A percentile compares a stretch with the other conserved stretches of the same genome.
These are phyloP conservation scores for Chenopodium quinoa DNA, from an alignment of 148 eudicot species.

Conservation along the genomic window DNA sequence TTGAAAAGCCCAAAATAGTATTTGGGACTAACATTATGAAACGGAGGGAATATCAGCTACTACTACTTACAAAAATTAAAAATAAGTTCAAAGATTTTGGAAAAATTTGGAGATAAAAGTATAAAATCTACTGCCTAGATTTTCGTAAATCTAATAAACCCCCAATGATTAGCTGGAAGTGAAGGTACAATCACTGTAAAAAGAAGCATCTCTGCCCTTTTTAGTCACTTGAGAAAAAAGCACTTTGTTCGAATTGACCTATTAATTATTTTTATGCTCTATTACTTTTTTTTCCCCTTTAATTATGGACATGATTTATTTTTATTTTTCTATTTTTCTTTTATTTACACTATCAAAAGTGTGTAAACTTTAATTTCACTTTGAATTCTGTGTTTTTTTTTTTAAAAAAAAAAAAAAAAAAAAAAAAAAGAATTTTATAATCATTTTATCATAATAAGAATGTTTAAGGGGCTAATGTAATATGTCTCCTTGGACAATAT, in stretches of 20 bases:
- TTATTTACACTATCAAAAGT: background rate
- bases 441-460: too few relatives aligned
- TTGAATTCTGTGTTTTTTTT: background rate
- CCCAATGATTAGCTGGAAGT: slow-evolving; percentile 16
- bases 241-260: background rate
- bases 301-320: background rate
- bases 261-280: background rate
- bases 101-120: background rate
- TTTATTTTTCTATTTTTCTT: background rate
- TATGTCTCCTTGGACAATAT: too few relatives aligned
- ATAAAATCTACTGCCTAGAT: background rate
- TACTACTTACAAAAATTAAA: too few relatives aligned
- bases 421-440: background rate
- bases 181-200: background rate
- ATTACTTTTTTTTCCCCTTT: too few relatives aligned
- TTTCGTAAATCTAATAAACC: slow-evolving; percentile 1
- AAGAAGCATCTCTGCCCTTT: slow-evolving; percentile 16
- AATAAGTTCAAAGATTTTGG: background rate
- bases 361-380: background rate
- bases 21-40: too few relatives aligned
- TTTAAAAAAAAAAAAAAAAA: too few relatives aligned
- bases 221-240: background rate
- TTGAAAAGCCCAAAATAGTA: too few relatives aligned
- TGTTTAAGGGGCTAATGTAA: too few relatives aligned
- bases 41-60: too few relatives aligned